A percentile compares a stretch with the other conserved stretches of the same genome.
phyloP scores from a whole-genome alignment of 306 rosid genomes.

The Pachyrhizus erosus region DNA sequence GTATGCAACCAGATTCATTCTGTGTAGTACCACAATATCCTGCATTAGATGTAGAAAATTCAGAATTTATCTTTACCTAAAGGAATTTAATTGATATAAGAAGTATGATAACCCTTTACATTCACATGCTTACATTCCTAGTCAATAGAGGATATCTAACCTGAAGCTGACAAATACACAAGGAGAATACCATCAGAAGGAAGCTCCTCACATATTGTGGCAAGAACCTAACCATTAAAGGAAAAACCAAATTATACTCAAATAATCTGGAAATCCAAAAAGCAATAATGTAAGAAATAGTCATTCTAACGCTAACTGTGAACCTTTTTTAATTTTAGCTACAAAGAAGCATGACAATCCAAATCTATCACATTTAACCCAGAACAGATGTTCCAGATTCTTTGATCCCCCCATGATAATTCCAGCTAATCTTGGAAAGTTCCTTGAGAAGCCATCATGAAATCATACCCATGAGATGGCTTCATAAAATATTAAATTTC shows the following conservation, averaged over 20 bases:
- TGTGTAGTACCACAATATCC: slow-evolving; percentile 55
- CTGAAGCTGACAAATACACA: slow-evolving; percentile 93
- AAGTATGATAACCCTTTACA: slow-evolving; percentile 16
- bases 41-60: slow-evolving; percentile 52
- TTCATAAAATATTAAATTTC: too few relatives aligned
- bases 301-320: not conserved
- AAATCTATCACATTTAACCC: slow-evolving; percentile 1
- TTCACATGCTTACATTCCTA: slow-evolving; percentile 3
- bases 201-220: slow-evolving; percentile 97
- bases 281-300: slow-evolving; percentile 25
- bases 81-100: slow-evolving; percentile 39
- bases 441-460: too few relatives aligned
- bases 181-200: slow-evolving; percentile 89
- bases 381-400: not conserved
- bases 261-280: slow-evolving; percentile 7
- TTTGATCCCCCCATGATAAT: not conserved
- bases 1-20: slow-evolving; percentile 60
- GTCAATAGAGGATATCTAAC: slow-evolving; percentile 50
- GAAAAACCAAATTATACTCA: slow-evolving; percentile 17
- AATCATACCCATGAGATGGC: too few relatives aligned
- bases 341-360: slow-evolving; percentile 18
- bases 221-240: slow-evolving; percentile 76
- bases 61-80: slow-evolving; percentile 46
- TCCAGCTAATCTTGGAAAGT: not conserved
- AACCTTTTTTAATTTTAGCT: slow-evolving; percentile 23